Evolutionary conservation across 2,329 filamentous ascomycete species (phyloP).

Genomic region (Epichloe sibirici): DNA sequence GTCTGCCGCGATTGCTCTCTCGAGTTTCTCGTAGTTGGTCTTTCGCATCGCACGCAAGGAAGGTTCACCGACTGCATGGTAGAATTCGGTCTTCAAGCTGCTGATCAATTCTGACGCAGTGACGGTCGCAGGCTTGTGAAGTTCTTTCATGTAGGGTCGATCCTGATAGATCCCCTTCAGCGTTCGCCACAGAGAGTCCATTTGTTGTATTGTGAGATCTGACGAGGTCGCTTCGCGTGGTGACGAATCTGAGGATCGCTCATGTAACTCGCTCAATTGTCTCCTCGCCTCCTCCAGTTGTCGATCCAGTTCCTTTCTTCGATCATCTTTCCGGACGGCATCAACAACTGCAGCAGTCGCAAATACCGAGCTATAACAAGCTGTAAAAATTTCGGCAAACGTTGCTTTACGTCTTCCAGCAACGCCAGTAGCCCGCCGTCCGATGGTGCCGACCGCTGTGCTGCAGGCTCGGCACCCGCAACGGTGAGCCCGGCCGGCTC

Average conservation of each 20-base stretch:
- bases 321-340: slow-evolving; percentile 43
- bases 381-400: slow-evolving; percentile 46
- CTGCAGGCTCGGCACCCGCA: slow-evolving; percentile 53
- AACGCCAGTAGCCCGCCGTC: slow-evolving; percentile 38
- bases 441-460: slow-evolving; percentile 33
- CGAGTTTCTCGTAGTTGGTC: slow-evolving; percentile 19
- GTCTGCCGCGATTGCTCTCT: slow-evolving; percentile 17
- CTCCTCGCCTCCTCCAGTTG: slow-evolving; percentile 43
- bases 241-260: slow-evolving; percentile 15
- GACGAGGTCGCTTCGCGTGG: slow-evolving; percentile 5
- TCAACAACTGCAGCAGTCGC: slow-evolving; percentile 53
- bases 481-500: slow-evolving; percentile 49
- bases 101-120: slow-evolving; percentile 16
- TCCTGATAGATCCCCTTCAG: slow-evolving; percentile 19
- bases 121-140: slow-evolving; percentile 18
- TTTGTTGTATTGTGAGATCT: slow-evolving; percentile 16
- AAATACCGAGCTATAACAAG: slow-evolving; percentile 56
- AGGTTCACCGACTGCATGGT: slow-evolving; percentile 14
- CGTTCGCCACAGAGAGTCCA: slow-evolving; percentile 19
- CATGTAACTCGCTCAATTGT: slow-evolving; percentile 29
- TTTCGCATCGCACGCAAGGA: slow-evolving; percentile 11
- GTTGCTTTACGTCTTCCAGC: slow-evolving; percentile 36
- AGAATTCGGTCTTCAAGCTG: slow-evolving; percentile 17
- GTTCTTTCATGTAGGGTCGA: slow-evolving; percentile 25
- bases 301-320: slow-evolving; percentile 47